Conservation (phyloP, 2,329 filamentous ascomycete genomes). For the Gnomoniopsis sp. region DNA sequence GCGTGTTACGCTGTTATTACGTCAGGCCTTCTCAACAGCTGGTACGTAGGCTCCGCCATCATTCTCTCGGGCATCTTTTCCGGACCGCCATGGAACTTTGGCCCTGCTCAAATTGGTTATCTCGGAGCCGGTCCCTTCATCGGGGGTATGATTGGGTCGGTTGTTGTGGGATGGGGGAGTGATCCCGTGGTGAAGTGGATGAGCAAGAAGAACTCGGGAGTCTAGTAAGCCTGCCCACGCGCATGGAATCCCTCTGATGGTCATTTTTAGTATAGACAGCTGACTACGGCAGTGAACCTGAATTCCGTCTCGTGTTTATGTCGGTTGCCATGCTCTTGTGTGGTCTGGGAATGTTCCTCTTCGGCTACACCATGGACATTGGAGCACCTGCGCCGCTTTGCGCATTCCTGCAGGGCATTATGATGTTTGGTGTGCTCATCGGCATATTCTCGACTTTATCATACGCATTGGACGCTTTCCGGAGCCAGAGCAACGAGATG, state of each 20-base stretch:
- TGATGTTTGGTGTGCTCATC: constrained; percentile 23
- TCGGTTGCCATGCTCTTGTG: constrained; percentile 26
- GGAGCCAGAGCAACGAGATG: constrained; percentile 37
- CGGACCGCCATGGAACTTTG: constrained; percentile 33
- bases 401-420: constrained; percentile 29
- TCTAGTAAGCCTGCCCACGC: constrained; percentile 24
- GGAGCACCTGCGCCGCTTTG: constrained; percentile 26
- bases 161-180: constrained; percentile 27
- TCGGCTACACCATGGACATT: constrained; percentile 28
- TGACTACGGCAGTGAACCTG: constrained; percentile 28
- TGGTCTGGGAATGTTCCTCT: constrained; percentile 30
- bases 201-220: constrained; percentile 32
- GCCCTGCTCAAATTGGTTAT: constrained; percentile 34
- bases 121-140: constrained; percentile 35
- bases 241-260: background rate
- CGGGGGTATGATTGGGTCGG: constrained; percentile 31
- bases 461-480: constrained; percentile 36
- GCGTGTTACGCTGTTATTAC: constrained; percentile 36
- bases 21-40: constrained; percentile 31
- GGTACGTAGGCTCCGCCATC: constrained; percentile 36
- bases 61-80: constrained; percentile 38
- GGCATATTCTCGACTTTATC: constrained; percentile 29
- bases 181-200: constrained; percentile 36
- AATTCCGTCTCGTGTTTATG: constrained; percentile 35
- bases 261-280: background rate